Conservation (phyloP, 2,329 filamentous ascomycete species). For the Raffaelea deltoideospora region DNA sequence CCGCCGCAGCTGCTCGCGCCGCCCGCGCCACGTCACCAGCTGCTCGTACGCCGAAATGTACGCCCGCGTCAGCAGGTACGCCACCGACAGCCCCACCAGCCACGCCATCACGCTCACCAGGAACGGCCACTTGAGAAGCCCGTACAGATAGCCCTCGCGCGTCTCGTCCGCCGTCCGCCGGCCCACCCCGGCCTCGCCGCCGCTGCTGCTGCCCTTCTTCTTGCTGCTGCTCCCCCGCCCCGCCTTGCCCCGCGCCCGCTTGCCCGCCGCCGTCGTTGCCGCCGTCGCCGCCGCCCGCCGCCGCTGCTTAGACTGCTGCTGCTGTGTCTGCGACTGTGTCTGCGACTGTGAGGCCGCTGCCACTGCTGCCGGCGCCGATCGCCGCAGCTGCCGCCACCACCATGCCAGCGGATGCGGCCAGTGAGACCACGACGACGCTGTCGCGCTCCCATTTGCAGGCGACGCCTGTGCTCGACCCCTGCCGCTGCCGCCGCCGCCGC, state of each 20-base stretch:
- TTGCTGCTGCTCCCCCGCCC: too few relatives aligned
- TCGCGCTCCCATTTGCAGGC: neutral
- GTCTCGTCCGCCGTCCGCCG: conserved; percentile 75
- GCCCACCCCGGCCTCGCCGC: conserved; percentile 14
- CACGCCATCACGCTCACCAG: conserved; percentile 66
- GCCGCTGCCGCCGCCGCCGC: neutral
- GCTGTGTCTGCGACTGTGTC: neutral
- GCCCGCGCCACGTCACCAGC: conserved; percentile 76
- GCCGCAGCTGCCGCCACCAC: neutral
- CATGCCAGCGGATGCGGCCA: neutral
- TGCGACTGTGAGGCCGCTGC: neutral
- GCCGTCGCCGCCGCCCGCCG: conserved; percentile 8
- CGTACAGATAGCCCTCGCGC: conserved; percentile 82
- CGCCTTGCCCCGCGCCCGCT: neutral
- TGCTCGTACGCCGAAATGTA: conserved; percentile 94
- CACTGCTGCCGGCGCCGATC: neutral
- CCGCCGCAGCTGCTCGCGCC: conserved; percentile 53
- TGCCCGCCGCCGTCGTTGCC: conserved; percentile 17
- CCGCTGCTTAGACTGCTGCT: conserved; percentile 17
- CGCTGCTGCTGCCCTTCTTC: conserved; percentile 16
- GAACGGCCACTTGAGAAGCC: conserved; percentile 81
- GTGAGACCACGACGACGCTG: neutral
- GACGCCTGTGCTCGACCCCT: neutral
- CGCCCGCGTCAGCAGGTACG: conserved; percentile 67
- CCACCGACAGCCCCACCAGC: conserved; percentile 56